Evolutionary conservation across 2,329 filamentous ascomycete species (phyloP), one percentile per base, ranked within the genome.

Genomic region (Colletotrichum sp.): DNA sequence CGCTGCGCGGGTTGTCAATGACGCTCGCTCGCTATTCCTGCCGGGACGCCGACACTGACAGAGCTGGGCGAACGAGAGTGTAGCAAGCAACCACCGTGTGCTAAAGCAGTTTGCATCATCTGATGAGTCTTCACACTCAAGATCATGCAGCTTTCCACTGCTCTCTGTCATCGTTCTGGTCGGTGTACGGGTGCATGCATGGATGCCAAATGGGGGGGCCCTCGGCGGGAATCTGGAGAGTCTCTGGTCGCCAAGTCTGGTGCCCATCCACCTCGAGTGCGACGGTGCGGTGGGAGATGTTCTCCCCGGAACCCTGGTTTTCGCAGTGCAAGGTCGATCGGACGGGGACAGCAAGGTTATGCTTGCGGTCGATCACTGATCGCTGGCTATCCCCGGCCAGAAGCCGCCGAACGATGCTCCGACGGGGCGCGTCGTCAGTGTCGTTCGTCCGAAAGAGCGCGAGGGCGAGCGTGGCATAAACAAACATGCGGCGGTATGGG

Each of bases 361-460:
- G 66, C 75, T 76, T 75, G 75, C 60, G n/a, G 75, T 67, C 71
- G 75, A 71, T 76, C 75, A 70, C 60, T 76, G 52, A 64, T 63
- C 70, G 71, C 71, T 75, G 71, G 21, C 34, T 59, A 57, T 28
- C 8, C 68, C 28, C 44, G 59, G 21, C 18, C 10, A 60, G 62
- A 60, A 39, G 21, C 44, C 32, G 28, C 71, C 62, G 68, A 70
- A 70, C 44, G 65, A 57, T 34, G 39, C 10, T 49, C 55, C 16
- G 69, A 71, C 34, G 26, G 44, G 55, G 66, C 49, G 12, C 26
- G 34, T 66, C 55, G 39, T 63, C 49, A 36, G 16, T 21, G n/a
- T 63, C 62, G 52, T 68, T 63, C 32, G 30, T 65, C 59, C 59
- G 63, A 63, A 63, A 24, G 69, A 44, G 34, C 28, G 16, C 28